Conservation (phyloP, 306 rosid genomes). For the Dryas alaskensis region DNA sequence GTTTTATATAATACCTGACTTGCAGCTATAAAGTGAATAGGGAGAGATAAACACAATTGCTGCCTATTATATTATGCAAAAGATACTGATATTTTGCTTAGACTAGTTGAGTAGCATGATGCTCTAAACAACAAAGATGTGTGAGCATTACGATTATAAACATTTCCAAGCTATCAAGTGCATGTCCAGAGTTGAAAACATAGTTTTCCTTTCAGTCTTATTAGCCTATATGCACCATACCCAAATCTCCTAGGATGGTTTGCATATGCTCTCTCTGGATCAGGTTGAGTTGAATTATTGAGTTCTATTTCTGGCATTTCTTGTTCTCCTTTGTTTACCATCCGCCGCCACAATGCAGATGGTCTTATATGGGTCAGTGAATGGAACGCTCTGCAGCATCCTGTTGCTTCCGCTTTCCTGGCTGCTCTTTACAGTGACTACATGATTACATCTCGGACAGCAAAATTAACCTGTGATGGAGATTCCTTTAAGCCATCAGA, state of each 20-base stretch:
- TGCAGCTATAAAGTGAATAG: background rate
- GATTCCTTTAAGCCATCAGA: slow-evolving; percentile 58
- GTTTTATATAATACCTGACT: background rate
- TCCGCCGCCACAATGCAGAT: slow-evolving; percentile 38
- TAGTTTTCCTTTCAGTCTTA: background rate
- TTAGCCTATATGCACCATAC: background rate
- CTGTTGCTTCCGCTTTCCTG: slow-evolving; percentile 92
- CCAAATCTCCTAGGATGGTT: background rate
- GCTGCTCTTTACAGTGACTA: slow-evolving; percentile 87
- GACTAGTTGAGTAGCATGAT: background rate
- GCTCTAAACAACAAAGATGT: background rate
- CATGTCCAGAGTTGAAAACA: slow-evolving; percentile 5
- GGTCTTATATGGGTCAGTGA: slow-evolving; percentile 85
- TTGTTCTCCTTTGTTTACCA: slow-evolving; percentile 6
- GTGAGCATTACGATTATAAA: background rate
- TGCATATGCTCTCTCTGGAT: background rate
- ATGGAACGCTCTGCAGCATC: slow-evolving; percentile 94
- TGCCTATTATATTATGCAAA: background rate
- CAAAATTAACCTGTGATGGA: slow-evolving; percentile 55
- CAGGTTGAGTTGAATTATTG: background rate
- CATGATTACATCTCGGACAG: slow-evolving; percentile 74
- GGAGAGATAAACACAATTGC: background rate
- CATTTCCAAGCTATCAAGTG: slow-evolving; percentile 4
- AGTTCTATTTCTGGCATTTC: background rate
- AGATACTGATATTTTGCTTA: background rate